Base-by-base conservation (phyloP, 2,329 filamentous ascomycete genomes). In the Aspergillus viridinutans region DNA sequence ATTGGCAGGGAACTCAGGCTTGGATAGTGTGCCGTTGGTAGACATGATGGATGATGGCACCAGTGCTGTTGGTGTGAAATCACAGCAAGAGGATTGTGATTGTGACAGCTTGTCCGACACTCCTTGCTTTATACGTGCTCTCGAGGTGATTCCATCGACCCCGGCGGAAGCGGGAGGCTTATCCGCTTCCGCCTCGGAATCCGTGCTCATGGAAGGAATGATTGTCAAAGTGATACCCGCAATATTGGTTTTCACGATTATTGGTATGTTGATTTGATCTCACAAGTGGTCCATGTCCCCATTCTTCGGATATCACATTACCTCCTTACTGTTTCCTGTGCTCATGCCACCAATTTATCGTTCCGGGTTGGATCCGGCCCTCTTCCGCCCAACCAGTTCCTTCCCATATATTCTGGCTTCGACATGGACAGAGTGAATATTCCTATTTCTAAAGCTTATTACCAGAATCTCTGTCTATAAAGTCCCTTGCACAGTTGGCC, bases 1-100 rank as follows among this genome's bases (percentile, higher is more conserved):
- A 57, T 73, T 62, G 9, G 59, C 61, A 49, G 69, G 67, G 54
- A 72, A 74, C 14, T 55, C 57, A 14, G 67, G 67, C 55, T 71
- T 73, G 40, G 63, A 52, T 20, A 50, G 52, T 26, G 48, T 51
- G 28, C 42, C 45, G 48, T 57, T 55, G 42, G 43, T 47, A 5
- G 62, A 54, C 53, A 64, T 64, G 50, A 49, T 57, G 57, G 54
- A 52, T 54, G 48, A 50, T 26, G 32, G 3, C 14, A 20, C 21
- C 21, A 14, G 14, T 26, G 10, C 23, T 23, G 12, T 25, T 7
- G 21, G 9, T 5, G 9, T 45, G 43, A 25, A 7, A 21, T 47
- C 8, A 14, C 12, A 47, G 21, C 43, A 26, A 26, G 3, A 12
- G 4, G 23, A 47, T 14, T 23, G 2, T 14, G 20, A 25, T 26